Conservation (phyloP, 2,329 filamentous ascomycete species). For the Venturia aucupariae region DNA sequence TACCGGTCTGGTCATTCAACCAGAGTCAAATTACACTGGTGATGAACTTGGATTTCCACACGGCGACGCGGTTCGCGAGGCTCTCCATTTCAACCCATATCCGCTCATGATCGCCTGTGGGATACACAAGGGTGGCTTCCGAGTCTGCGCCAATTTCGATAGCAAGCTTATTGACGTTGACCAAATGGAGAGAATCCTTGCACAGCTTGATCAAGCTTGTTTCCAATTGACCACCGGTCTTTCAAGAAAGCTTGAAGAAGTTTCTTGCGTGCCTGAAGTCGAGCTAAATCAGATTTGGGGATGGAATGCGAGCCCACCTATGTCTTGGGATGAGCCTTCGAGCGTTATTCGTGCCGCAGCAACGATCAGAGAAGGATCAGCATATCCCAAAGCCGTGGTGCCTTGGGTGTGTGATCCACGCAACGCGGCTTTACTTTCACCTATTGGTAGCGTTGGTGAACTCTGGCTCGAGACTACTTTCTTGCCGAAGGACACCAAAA, state of each 20-base stretch:
- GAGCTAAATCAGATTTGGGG: constrained; percentile 36
- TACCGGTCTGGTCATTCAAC: constrained; percentile 30
- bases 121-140: constrained; percentile 45
- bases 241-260: constrained; percentile 31
- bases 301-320: constrained; percentile 28
- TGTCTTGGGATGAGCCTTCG: constrained; percentile 21
- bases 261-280: constrained; percentile 29
- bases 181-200: constrained; percentile 45
- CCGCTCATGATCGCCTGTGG: constrained; percentile 58
- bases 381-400: constrained; percentile 11
- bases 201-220: constrained; percentile 43
- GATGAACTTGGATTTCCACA: constrained; percentile 30
- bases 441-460: constrained; percentile 32
- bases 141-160: constrained; percentile 56
- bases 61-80: constrained; percentile 49
- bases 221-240: constrained; percentile 41
- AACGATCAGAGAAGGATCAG: constrained; percentile 25
- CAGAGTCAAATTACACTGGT: constrained; percentile 22
- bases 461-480: constrained; percentile 34
- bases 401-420: constrained; percentile 26
- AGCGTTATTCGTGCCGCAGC: constrained; percentile 18
- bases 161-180: constrained; percentile 46
- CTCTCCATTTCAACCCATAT: constrained; percentile 48
- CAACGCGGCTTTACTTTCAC: constrained; percentile 29
- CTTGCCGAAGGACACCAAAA: constrained; percentile 22